Percentiles rank a stretch among this genome's conserved stretches.
Evolutionary conservation across 2,329 filamentous ascomycete species (phyloP).

Genomic region (Diplodia sapinea): DNA sequence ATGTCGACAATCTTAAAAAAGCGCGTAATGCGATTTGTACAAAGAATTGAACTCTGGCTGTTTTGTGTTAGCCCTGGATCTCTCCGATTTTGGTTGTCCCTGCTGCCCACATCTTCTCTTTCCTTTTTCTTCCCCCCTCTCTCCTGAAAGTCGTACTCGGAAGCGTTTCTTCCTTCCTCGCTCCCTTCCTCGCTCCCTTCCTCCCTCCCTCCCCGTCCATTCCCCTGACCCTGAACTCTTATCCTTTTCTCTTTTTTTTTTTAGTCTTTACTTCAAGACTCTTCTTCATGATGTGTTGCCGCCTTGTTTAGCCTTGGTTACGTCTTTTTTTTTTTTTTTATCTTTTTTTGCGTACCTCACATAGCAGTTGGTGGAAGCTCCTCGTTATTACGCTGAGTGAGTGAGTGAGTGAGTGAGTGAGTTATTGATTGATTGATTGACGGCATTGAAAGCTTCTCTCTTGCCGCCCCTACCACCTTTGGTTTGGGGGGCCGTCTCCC

Average conservation of each 20-base stretch:
- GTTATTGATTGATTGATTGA: constrained; percentile 1
- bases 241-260: not conserved
- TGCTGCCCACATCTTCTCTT: too few species aligned
- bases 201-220: not conserved
- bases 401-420: constrained; percentile 6
- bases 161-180: not conserved
- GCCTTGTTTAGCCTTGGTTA: not conserved
- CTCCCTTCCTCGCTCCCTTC: too few species aligned
- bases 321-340: not conserved
- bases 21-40: constrained; percentile 12
- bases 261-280: not conserved
- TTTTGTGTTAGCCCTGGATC: not conserved
- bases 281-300: not conserved
- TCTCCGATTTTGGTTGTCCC: too few species aligned
- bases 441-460: too few species aligned
- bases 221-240: not conserved
- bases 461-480: too few species aligned
- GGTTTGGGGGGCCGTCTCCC: too few species aligned
- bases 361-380: constrained; percentile 8
- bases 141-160: not conserved
- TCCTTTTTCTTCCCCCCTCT: not conserved
- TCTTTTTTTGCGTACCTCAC: not conserved
- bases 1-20: constrained; percentile 4
- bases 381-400: not conserved
- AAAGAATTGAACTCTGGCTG: constrained; percentile 4